Percentiles rank a stretch among this genome's conserved stretches.
These are phyloP conservation scores for Verticillium nubilum DNA, from an alignment of 2,329 filamentous ascomycete species.

Conservation along the genomic window DNA sequence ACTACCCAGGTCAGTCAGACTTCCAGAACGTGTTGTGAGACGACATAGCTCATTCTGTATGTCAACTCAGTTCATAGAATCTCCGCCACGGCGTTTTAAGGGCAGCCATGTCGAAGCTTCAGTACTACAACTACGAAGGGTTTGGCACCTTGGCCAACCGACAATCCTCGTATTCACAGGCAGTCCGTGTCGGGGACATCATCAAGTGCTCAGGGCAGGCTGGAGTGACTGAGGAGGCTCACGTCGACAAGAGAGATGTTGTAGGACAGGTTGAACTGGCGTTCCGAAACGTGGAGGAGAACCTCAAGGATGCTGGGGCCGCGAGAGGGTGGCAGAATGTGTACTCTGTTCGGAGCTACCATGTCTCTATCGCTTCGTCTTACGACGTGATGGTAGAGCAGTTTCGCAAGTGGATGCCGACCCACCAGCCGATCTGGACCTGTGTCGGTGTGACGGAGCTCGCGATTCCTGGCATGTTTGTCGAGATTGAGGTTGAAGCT, in stretches of 20 bases:
- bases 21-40: too few relatives aligned
- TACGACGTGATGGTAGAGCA: conserved; percentile 37
- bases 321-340: conserved; percentile 48
- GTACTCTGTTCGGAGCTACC: conserved; percentile 40
- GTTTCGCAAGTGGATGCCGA: conserved; percentile 43
- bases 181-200: conserved; percentile 14
- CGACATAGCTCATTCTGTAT: too few relatives aligned
- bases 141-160: conserved; percentile 9
- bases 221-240: conserved; percentile 14
- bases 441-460: conserved; percentile 42
- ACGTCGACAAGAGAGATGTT: conserved; percentile 22
- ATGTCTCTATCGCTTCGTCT: conserved; percentile 32
- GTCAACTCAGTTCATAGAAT: too few relatives aligned
- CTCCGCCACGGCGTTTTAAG: too few relatives aligned
- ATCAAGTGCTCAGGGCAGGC: conserved; percentile 18
- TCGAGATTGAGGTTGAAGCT: conserved; percentile 55
- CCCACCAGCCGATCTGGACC: conserved; percentile 50
- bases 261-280: conserved; percentile 43
- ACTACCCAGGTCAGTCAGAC: too few relatives aligned
- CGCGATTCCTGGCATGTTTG: conserved; percentile 42
- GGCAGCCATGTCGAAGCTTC: conserved; percentile 4
- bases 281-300: conserved; percentile 50
- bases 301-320: conserved; percentile 44
- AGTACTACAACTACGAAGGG: conserved; percentile 7
- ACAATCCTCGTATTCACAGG: conserved; percentile 16